These are phyloP conservation scores for Plantago major DNA, from an alignment of 257 asterid genomes.

Conservation along the genomic window DNA sequence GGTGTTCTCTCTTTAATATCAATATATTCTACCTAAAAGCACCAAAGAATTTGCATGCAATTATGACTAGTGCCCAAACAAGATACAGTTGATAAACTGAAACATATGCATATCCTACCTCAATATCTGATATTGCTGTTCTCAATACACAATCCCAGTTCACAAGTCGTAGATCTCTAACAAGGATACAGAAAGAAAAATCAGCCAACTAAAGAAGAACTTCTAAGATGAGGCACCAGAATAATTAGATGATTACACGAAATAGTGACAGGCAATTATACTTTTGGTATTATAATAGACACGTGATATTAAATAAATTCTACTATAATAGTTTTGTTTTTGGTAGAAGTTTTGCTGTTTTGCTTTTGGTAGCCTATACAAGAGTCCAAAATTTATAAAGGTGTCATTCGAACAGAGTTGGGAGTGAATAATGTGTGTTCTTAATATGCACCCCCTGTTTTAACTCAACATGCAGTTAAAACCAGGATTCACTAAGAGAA, in stretches of 20 bases:
- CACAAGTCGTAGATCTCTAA: constrained; percentile 84
- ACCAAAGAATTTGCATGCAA: constrained; percentile 21
- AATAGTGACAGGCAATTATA: no score
- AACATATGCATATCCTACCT: constrained; percentile 40
- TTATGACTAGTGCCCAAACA: constrained; percentile 8
- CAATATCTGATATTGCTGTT: constrained; percentile 96
- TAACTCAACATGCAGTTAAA: constrained; percentile 4
- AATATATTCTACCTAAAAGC: constrained; percentile 65
- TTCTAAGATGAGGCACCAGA: no score
- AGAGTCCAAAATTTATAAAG: not conserved
- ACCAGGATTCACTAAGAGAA: constrained; percentile 5
- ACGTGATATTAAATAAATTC: no score
- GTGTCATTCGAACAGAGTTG: no score
- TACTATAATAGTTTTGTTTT: no score
- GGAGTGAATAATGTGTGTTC: no score
- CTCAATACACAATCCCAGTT: constrained; percentile 92
- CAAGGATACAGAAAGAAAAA: constrained; percentile 17
- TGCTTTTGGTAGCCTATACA: constrained; percentile 1
- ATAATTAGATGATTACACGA: not conserved
- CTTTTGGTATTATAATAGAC: no score
- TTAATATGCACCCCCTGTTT: not conserved
- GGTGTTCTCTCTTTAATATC: constrained; percentile 76
- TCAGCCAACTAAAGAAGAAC: constrained; percentile 8
- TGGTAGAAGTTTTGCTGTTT: no score
- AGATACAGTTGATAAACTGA: constrained; percentile 9